Base-by-base conservation (phyloP, 2,329 filamentous ascomycete species). In the Aspergillus unguis region DNA sequence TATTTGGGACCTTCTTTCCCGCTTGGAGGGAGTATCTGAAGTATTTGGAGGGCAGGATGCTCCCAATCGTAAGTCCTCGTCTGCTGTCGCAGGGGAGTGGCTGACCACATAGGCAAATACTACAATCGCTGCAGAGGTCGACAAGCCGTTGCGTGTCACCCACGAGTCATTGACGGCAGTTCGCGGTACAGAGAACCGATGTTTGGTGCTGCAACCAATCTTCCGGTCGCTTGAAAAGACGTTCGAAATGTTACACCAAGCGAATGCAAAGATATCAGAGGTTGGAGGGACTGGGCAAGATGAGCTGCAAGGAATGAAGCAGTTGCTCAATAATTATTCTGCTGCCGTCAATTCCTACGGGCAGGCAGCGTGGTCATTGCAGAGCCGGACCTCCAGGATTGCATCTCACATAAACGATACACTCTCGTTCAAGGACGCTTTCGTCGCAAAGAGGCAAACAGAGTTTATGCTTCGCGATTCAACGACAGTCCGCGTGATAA, bases 11-110 rank as follows among this genome's bases (percentile, higher is more conserved):
- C 1, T 70, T 66, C 44, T 57, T 66, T 10, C 57, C 57, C 6
- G 57, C 59, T 17, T 71, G 67, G 67, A 60, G 68, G 26, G 59
- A 60, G 6, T 68, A 65, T 29, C 60, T 71, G 11, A 58, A 56
- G 1, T 52, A 54, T 32, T 50, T 63, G 6, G 65, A 69, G 44
- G 51, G 55, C 3, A 50, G 54, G 5, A 59, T 65, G 10, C 50
- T 68, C 11, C 54, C 57, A 4, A 55, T 66, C 17, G 58, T 60
- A 55, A 27, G 58, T 48, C 28, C n/a, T n/a, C n/a, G n/a, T n/a
- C n/a, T n/a, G n/a, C n/a, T n/a, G n/a, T n/a, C n/a, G n/a, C n/a
- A n/a, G n/a, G n/a, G n/a, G n/a, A n/a, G n/a, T n/a, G n/a, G n/a
- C n/a, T n/a, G n/a, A n/a, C n/a, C n/a, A n/a, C n/a, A 25, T 25